Percentiles rank a stretch among this genome's conserved stretches.
Conservation (phyloP, 2,329 filamentous ascomycete species). For the Teratosphaeria zuluensis region DNA sequence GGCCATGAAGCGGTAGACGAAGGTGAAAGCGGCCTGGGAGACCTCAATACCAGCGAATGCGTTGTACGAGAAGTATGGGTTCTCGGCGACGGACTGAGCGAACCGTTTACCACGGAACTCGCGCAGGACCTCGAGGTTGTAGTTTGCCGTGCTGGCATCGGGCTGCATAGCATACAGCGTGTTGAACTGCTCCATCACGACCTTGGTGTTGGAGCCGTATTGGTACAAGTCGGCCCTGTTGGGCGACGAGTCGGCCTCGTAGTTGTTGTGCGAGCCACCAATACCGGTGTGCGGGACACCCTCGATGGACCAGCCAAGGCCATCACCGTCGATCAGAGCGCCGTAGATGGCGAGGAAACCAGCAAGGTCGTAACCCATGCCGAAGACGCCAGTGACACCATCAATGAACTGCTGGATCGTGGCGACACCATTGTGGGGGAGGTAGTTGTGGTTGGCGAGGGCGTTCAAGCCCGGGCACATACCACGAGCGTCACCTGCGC, state of each 20-base stretch:
- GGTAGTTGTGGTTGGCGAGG: conserved; percentile 25
- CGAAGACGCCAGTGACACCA: conserved; percentile 19
- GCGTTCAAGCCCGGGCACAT: conserved; percentile 27
- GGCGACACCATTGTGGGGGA: conserved; percentile 25
- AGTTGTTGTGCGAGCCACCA: conserved; percentile 23
- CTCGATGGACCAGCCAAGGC: conserved; percentile 20
- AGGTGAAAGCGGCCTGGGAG: conserved; percentile 23
- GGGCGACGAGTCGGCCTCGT: conserved; percentile 26
- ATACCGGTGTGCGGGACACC: conserved; percentile 18
- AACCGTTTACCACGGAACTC: conserved; percentile 21
- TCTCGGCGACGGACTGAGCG: conserved; percentile 19
- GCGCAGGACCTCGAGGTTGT: conserved; percentile 22
- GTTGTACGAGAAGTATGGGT: conserved; percentile 16
- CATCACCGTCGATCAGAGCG: conserved; percentile 23
- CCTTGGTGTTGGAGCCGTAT: conserved; percentile 13
- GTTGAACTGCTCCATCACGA: conserved; percentile 14
- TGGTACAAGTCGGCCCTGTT: conserved; percentile 24
- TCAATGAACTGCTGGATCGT: conserved; percentile 26
- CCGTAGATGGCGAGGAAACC: conserved; percentile 25
- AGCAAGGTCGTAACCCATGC: conserved; percentile 23
- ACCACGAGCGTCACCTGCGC: conserved; percentile 20
- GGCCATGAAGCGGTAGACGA: conserved; percentile 30
- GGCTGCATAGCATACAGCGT: conserved; percentile 18
- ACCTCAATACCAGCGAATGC: conserved; percentile 22
- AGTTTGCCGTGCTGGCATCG: conserved; percentile 18